Percentiles rank a stretch among this genome's conserved stretches.
Conservation (phyloP, 495 filamentous ascomycete species). For the Tuber brumale region DNA sequence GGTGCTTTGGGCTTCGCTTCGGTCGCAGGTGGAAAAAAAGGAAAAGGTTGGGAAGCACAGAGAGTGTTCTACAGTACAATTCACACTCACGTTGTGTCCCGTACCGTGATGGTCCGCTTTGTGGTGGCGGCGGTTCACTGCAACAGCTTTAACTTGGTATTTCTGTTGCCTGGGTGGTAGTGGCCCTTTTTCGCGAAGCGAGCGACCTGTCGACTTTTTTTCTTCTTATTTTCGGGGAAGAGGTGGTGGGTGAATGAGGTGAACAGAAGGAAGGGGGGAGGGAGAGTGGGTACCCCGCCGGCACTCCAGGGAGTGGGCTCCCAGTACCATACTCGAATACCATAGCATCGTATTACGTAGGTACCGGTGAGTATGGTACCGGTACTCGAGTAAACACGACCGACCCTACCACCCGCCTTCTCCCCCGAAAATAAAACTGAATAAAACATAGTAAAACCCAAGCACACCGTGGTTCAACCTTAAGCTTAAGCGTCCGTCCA, state of each 20-base stretch:
- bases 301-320: neutral
- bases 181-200: neutral
- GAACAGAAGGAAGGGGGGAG: neutral
- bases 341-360: no score
- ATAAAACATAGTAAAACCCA: neutral
- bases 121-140: neutral
- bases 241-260: neutral
- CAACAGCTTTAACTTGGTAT: neutral
- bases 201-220: neutral
- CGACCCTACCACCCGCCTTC: neutral
- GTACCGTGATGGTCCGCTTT: neutral
- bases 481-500: neutral
- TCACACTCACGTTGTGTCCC: neutral
- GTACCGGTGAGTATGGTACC: neutral
- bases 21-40: constrained; percentile 16
- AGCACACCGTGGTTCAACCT: neutral
- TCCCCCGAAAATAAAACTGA: neutral
- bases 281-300: no score
- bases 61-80: neutral
- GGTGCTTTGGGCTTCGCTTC: constrained; percentile 30
- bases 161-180: neutral
- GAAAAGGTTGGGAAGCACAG: neutral
- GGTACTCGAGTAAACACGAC: neutral
- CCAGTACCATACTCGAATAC: neutral
- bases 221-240: neutral